phyloP scores from a whole-genome alignment of 176 grass and related monocot genomes.

The Carex littledalei region DNA sequence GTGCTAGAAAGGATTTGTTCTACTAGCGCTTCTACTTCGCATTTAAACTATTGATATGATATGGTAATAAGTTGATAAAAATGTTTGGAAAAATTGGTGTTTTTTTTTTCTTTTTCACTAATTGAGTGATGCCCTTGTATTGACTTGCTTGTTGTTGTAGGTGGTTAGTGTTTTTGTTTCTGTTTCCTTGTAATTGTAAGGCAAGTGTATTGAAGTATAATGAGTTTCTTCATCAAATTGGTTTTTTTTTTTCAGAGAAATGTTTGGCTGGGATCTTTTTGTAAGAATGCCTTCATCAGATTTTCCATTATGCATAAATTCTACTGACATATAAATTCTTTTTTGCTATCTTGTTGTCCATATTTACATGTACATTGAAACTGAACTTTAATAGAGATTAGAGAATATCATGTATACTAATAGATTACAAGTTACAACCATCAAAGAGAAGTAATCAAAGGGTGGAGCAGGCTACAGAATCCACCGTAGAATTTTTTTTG shows the following conservation, averaged over 20 bases:
- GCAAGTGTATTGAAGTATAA: conserved; percentile 7
- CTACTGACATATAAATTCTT: background rate
- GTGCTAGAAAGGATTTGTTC: conserved; percentile 52
- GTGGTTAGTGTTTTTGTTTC: conserved; percentile 7
- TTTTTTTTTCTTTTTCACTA: conserved; percentile 8
- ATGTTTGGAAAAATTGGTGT: background rate
- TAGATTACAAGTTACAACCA: conserved; percentile 16
- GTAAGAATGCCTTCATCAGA: background rate
- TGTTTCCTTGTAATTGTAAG: conserved; percentile 20
- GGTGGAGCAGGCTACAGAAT: background rate
- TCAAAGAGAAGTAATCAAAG: conserved; percentile 14
- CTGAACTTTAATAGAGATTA: background rate
- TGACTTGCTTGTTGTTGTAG: conserved; percentile 14
- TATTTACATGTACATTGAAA: conserved; percentile 9
- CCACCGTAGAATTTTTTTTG: background rate
- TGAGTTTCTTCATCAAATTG: background rate
- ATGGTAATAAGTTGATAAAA: conserved; percentile 3
- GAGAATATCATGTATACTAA: background rate
- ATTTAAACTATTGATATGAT: conserved; percentile 19
- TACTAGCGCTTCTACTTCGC: conserved; percentile 11
- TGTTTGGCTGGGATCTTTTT: background rate
- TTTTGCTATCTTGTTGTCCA: background rate
- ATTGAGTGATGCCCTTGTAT: conserved; percentile 23
- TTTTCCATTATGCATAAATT: background rate
- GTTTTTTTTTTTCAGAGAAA: background rate